A percentile compares a stretch with the other conserved stretches of the same genome.
These are phyloP conservation scores for Yamadazyma kitorensis DNA, from an alignment of 805 yeast genomes.

Conservation along the genomic window DNA sequence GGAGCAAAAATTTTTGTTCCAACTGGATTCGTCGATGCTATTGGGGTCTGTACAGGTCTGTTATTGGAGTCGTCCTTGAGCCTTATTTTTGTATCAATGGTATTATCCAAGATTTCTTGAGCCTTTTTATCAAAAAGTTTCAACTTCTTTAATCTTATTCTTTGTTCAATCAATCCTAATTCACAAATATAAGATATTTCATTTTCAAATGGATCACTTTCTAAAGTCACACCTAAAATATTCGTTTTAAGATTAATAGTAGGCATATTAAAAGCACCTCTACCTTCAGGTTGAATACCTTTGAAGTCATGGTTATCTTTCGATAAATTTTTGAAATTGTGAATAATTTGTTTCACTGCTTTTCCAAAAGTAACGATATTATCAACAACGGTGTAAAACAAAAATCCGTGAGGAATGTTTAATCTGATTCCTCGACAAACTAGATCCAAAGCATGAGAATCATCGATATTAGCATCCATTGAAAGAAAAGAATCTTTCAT, in stretches of 20 bases:
- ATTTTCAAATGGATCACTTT: slow-evolving; percentile 88
- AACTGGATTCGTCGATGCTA: neutral
- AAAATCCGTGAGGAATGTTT: slow-evolving; percentile 68
- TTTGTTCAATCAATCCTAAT: slow-evolving; percentile 66
- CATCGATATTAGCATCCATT: slow-evolving; percentile 13
- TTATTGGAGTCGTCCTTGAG: slow-evolving; percentile 3
- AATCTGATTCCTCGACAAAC: slow-evolving; percentile 42
- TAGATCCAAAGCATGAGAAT: slow-evolving; percentile 18
- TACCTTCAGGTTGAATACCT: slow-evolving; percentile 32
- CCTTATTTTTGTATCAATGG: slow-evolving; percentile 10
- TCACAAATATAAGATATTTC: slow-evolving; percentile 64
- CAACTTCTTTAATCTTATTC: slow-evolving; percentile 51
- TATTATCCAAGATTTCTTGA: slow-evolving; percentile 13
- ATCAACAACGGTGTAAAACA: slow-evolving; percentile 78
- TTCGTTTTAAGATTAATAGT: slow-evolving; percentile 52
- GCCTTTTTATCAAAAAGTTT: slow-evolving; percentile 33
- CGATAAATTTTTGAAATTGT: slow-evolving; percentile 41
- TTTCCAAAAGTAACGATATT: slow-evolving; percentile 67
- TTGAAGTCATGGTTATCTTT: slow-evolving; percentile 24
- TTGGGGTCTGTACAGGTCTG: neutral
- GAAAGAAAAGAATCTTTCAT: slow-evolving; percentile 21
- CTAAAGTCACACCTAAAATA: slow-evolving; percentile 61
- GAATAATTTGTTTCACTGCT: slow-evolving; percentile 57
- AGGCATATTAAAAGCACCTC: slow-evolving; percentile 51
- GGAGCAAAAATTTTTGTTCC: too few species aligned